Base-by-base conservation (phyloP, 225 moss, liverwort and hornwort genomes). In the Pleurozium schreberi region DNA sequence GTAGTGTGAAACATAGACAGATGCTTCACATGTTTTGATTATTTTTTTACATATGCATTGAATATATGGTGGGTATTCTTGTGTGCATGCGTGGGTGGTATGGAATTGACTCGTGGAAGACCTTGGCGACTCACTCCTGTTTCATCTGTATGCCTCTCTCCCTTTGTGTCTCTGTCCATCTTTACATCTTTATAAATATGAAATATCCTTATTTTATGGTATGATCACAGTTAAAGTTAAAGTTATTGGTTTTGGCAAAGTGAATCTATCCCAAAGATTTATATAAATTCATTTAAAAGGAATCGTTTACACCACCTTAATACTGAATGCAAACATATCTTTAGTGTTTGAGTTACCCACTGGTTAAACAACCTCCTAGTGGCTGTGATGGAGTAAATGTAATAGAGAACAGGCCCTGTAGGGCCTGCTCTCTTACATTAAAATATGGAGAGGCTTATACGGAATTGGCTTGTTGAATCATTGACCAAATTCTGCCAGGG, bases 101-200 rank as follows among this genome's bases (percentile, higher is more conserved):
- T 87, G 82, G 58, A 65, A 75, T 89, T 36, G 86, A 81, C 86
- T 63, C 57, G 42, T 87, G 65, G 86, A 94, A 94, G 94, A 86
- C 94, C 94, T 70, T 94, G 93, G 94, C 93, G 94, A 65, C 92
- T 94, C 52, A 60, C 93, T 89, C 93, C 92, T 84, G 92, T 94
- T 91, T 91, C 94, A 81, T 91, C 93, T 47, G 94, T 94, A 92
- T 64, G 87, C 53, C 65, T 86, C 80, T 64, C 9, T 20, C 63
- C 83, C 67, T 86, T 65, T 38, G 20, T 77, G 27, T 45, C 63
- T 80, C 45, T 74, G 30, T 81, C 28, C 45, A 61, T 58, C 34
- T 67, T 55, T 36, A 42, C 58, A 73, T 82, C 71, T 88, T 85
- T 42, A 49, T 16, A 69, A n/a, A 3, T 28, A 28, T 18, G 80